Percentiles rank a stretch among this genome's conserved stretches.
Evolutionary conservation across 257 asterid species (phyloP).

Genomic region (Anisodus tanguticus): DNA sequence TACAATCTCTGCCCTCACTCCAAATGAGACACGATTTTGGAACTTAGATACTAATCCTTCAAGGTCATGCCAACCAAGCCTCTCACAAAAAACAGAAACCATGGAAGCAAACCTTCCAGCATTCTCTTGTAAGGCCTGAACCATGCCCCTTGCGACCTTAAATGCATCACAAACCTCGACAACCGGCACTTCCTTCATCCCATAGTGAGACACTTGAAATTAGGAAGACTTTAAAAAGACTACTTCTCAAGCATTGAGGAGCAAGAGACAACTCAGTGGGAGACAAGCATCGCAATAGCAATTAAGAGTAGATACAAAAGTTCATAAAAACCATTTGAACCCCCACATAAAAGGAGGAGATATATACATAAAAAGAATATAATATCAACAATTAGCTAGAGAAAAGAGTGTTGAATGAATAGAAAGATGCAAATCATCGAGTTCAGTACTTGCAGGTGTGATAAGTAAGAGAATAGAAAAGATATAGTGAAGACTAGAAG

Average conservation of each 20-base stretch:
- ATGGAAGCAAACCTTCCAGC: slow-evolving; percentile 99
- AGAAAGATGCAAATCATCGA: not conserved
- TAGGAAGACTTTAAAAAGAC: not conserved
- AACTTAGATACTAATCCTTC: slow-evolving; percentile 88
- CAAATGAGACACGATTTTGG: slow-evolving; percentile 96
- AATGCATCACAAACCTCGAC: slow-evolving; percentile 83
- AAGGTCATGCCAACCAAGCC: slow-evolving; percentile 98
- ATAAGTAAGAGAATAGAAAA: slow-evolving; percentile 13
- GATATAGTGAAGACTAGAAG: not conserved
- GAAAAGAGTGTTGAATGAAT: slow-evolving; percentile 4
- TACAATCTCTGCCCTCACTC: slow-evolving; percentile 96
- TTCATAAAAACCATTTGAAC: not conserved
- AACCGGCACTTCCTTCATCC: slow-evolving; percentile 79
- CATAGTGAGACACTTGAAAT: slow-evolving; percentile 35
- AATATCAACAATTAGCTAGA: slow-evolving; percentile 13
- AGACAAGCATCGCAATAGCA: slow-evolving; percentile 16
- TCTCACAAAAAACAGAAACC: slow-evolving; percentile 98
- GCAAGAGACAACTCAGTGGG: not conserved
- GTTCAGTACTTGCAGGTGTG: not conserved
- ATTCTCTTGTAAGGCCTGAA: slow-evolving; percentile 96
- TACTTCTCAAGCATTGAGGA: slow-evolving; percentile 4
- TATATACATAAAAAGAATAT: slow-evolving; percentile 2
- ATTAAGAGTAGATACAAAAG: not conserved
- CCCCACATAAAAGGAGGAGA: not conserved
- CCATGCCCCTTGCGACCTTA: slow-evolving; percentile 98